Base-by-base conservation (phyloP, 2,329 filamentous ascomycete species). In the Aphanoascus verrucosus region DNA sequence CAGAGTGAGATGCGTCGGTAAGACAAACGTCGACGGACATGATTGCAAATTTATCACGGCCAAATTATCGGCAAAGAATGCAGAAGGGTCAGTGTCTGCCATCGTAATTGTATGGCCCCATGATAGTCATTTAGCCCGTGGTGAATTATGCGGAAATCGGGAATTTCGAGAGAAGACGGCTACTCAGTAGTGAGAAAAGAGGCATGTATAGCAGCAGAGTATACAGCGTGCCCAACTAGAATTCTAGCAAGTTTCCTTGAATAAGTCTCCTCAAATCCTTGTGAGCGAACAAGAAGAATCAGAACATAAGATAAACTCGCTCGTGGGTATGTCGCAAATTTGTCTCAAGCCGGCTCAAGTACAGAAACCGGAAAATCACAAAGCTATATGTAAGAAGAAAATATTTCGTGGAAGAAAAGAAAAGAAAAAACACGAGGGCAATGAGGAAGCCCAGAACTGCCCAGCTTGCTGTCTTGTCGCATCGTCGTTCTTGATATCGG, bases 11-110 rank as follows among this genome's bases (percentile, higher is more conserved):
- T 88, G 85, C 3, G 84, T 81, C 0, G 82, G 72, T 0, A 95
- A 76, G 12, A 97, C 74, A 60, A 83, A 93, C 20, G 93, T 83
- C 3, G 79, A 74, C 9, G 87, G 86, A 57, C 56, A 69, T 2
- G 53, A 38, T 23, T 40, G 48, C 9, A 61, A 55, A 40, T 54
- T 46, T 17, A 60, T 53, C 23, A 19, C n/a, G 12, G 17, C 19
- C 4, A 19, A 14, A 6, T 46, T 32, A 5, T 14, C 32, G 4
- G 20, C 9, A 11, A 17, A 14, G 15, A 14, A 11, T 5, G 5
- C 14, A 28, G 19, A 20, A 11, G n/a, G 19, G 19, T 46, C 42
- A 17, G 6, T 28, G 31, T 11, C 9, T n/a, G 32, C 20, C 50
- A 46, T 46, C 14, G 7, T 40, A 17, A n/a, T 23, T 9, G 8